A percentile compares a stretch with the other conserved stretches of the same genome.
Conservation (phyloP, 2,329 filamentous ascomycete genomes). For the Penicillium sp. region DNA sequence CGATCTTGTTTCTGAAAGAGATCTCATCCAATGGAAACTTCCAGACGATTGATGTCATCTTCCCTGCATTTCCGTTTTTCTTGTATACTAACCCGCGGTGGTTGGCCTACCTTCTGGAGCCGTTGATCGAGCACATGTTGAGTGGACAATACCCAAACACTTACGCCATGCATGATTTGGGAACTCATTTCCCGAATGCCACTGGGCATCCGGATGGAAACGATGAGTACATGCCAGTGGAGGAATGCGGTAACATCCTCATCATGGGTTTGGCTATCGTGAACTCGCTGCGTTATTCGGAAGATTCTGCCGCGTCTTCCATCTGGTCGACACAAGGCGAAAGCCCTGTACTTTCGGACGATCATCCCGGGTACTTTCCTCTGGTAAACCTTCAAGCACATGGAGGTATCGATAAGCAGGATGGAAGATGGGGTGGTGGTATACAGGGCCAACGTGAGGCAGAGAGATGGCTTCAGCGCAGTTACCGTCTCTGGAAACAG, state of each 20-base stretch:
- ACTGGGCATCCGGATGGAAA: slow-evolving; percentile 47
- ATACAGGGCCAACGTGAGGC: slow-evolving; percentile 49
- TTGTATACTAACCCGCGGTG: slow-evolving; percentile 76
- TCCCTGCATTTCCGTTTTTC: slow-evolving; percentile 78
- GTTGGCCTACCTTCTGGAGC: slow-evolving; percentile 70
- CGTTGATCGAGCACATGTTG: slow-evolving; percentile 69
- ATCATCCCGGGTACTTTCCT: too few species aligned
- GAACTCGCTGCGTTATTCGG: slow-evolving; percentile 63
- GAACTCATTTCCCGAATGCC: slow-evolving; percentile 47
- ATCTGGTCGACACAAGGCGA: slow-evolving; percentile 44
- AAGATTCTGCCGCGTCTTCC: slow-evolving; percentile 49
- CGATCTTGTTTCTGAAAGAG: slow-evolving; percentile 72
- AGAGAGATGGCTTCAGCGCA: slow-evolving; percentile 56
- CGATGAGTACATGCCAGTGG: slow-evolving; percentile 51
- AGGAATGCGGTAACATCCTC: slow-evolving; percentile 62
- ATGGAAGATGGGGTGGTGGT: slow-evolving; percentile 52
- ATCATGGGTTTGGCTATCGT: slow-evolving; percentile 72
- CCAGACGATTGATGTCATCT: slow-evolving; percentile 81
- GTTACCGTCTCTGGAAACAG: slow-evolving; percentile 64
- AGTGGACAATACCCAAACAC: slow-evolving; percentile 73
- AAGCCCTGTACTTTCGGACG: slow-evolving; percentile 35
- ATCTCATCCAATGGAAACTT: slow-evolving; percentile 78
- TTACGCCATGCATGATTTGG: slow-evolving; percentile 48
- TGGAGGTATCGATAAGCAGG: slow-evolving; percentile 53
- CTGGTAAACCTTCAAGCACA: too few species aligned